Percentiles rank a stretch among this genome's conserved stretches.
Evolutionary conservation across 805 yeast species (phyloP).

Genomic region (Cyberlindnera amylophila): DNA sequence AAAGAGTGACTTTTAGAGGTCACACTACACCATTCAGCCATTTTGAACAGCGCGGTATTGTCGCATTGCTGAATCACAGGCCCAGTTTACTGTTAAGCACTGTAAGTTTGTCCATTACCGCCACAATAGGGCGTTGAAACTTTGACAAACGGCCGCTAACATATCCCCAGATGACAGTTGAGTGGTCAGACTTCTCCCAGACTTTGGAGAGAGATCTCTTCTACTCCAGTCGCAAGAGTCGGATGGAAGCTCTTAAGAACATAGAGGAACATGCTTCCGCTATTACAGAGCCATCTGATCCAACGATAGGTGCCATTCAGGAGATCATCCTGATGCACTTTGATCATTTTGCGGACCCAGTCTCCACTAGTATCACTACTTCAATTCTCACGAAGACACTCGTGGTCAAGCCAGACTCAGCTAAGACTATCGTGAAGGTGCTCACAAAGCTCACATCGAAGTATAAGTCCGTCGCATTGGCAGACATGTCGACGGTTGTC

Average conservation of each 20-base stretch:
- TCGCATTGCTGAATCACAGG: too few relatives aligned
- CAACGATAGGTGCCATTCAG: constrained; percentile 18
- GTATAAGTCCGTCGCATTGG: constrained; percentile 42
- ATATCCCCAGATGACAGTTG: constrained; percentile 11
- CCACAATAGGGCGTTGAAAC: too few relatives aligned
- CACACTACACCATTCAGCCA: too few relatives aligned
- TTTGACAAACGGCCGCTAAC: neutral
- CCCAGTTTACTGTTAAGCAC: too few relatives aligned
- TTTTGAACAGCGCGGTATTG: too few relatives aligned
- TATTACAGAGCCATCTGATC: constrained; percentile 5
- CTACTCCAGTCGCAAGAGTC: constrained; percentile 19
- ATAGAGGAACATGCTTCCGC: constrained; percentile 5
- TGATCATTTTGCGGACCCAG: constrained; percentile 13
- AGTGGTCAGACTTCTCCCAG: constrained; percentile 23
- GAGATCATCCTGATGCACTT: constrained; percentile 18
- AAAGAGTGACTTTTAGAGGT: too few relatives aligned
- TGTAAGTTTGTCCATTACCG: too few relatives aligned
- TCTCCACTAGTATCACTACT: constrained; percentile 10
- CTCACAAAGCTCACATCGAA: constrained; percentile 31
- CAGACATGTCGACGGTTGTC: constrained; percentile 54
- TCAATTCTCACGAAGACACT: constrained; percentile 12
- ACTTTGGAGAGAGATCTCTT: constrained; percentile 22
- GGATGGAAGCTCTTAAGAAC: constrained; percentile 22
- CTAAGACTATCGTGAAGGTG: constrained; percentile 20
- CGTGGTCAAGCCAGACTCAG: constrained; percentile 10